Evolutionary conservation across 306 rosid species (phyloP).

Genomic region (Nissolia schottii): DNA sequence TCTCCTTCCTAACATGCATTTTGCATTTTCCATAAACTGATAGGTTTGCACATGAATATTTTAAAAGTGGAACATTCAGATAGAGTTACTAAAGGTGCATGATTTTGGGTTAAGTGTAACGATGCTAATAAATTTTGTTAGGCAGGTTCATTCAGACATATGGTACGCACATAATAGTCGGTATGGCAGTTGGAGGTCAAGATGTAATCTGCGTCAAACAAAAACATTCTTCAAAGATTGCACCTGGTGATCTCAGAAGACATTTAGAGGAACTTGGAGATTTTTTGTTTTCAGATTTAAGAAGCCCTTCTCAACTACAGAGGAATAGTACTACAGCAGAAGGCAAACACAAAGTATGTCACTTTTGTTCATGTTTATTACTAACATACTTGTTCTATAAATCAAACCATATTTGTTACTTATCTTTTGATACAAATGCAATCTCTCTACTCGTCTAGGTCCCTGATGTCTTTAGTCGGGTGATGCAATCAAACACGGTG

Average conservation of each 20-base stretch:
- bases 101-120: slow-evolving; percentile 19
- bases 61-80: background rate
- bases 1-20: background rate
- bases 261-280: slow-evolving; percentile 80
- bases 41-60: background rate
- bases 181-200: slow-evolving; percentile 96
- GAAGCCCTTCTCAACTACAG: slow-evolving; percentile 57
- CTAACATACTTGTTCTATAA: background rate
- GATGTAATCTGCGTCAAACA: slow-evolving; percentile 84
- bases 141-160: slow-evolving; percentile 90
- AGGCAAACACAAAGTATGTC: slow-evolving; percentile 43
- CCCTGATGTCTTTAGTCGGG: slow-evolving; percentile 73
- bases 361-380: background rate
- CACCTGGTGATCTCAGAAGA: slow-evolving; percentile 75
- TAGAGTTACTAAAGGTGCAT: background rate
- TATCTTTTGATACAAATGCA: background rate
- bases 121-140: slow-evolving; percentile 55
- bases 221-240: slow-evolving; percentile 72
- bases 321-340: slow-evolving; percentile 48
- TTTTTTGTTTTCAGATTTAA: slow-evolving; percentile 59
- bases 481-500: slow-evolving; percentile 63
- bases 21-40: background rate
- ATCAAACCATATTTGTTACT: background rate
- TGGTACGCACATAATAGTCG: slow-evolving; percentile 88
- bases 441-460: slow-evolving; percentile 41